Evolutionary conservation across 768 basidiomycete genomes (phyloP).

Genomic region (Daedaleopsis nitida): DNA sequence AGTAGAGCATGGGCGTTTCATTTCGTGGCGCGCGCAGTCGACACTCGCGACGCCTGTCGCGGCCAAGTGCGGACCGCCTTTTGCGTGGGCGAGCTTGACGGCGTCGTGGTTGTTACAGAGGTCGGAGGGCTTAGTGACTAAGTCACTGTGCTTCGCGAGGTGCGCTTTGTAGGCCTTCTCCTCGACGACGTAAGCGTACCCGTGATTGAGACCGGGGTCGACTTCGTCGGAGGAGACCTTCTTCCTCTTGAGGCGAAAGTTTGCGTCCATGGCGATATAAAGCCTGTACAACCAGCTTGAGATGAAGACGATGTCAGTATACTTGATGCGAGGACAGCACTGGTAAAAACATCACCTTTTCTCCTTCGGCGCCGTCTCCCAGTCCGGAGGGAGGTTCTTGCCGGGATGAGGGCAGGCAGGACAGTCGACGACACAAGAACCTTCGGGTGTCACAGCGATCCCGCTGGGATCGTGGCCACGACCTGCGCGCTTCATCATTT

Average conservation of each 20-base stretch:
- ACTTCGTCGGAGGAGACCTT: conserved; percentile 11
- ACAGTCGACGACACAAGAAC: conserved; percentile 23
- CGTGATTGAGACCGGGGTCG: conserved; percentile 28
- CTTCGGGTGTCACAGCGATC: conserved; percentile 6
- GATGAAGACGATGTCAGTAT: not conserved
- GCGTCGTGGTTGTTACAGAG: conserved; percentile 22
- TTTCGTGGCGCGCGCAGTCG: conserved; percentile 25
- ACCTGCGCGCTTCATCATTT: conserved; percentile 24
- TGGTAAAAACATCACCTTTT: conserved; percentile 9
- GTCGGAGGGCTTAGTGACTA: conserved; percentile 24
- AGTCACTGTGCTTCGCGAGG: conserved; percentile 7
- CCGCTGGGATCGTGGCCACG: conserved; percentile 24
- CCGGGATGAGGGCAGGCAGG: conserved; percentile 29
- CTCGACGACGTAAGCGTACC: conserved; percentile 31
- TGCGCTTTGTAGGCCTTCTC: conserved; percentile 22
- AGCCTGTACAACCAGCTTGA: conserved; percentile 29
- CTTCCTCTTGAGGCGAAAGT: conserved; percentile 31
- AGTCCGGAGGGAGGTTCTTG: conserved; percentile 8
- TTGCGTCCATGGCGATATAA: conserved; percentile 31
- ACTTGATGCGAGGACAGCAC: not conserved
- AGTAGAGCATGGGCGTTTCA: conserved; percentile 24
- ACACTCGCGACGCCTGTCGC: conserved; percentile 21
- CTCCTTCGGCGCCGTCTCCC: conserved; percentile 6
- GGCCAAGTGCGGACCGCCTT: not conserved
- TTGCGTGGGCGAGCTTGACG: conserved; percentile 17